Conservation (phyloP, 2,329 filamentous ascomycete species). For the Trichoderma oligosporum region DNA sequence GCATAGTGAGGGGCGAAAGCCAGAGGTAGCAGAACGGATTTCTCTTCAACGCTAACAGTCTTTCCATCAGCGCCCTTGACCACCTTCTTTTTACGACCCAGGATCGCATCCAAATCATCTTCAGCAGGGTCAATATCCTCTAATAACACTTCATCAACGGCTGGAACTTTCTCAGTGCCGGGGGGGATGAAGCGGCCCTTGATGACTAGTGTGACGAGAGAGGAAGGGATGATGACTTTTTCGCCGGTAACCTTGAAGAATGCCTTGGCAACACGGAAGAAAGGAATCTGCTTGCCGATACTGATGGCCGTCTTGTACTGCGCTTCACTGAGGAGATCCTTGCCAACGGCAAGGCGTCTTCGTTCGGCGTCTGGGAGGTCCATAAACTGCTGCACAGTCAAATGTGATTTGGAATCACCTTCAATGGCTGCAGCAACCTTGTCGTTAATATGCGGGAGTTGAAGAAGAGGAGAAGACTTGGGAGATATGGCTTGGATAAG, state of each 20-base stretch:
- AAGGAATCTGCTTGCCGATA: conserved; percentile 80
- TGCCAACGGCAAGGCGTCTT: conserved; percentile 65
- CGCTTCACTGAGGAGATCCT: conserved; percentile 65
- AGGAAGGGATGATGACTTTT: conserved; percentile 85
- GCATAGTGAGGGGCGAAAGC: conserved; percentile 87
- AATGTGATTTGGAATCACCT: conserved; percentile 68
- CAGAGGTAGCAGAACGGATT: conserved; percentile 73
- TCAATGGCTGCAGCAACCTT: conserved; percentile 64
- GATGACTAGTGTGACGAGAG: conserved; percentile 88
- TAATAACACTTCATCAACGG: conserved; percentile 72
- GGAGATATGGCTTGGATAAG: conserved; percentile 87
- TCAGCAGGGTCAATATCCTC: conserved; percentile 91
- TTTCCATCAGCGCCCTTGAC: conserved; percentile 60
- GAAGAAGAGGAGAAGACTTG: conserved; percentile 78
- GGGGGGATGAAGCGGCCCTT: conserved; percentile 93
- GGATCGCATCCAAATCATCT: conserved; percentile 81
- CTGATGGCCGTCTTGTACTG: conserved; percentile 73
- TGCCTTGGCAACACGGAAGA: conserved; percentile 79
- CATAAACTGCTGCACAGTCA: conserved; percentile 87
- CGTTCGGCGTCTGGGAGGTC: conserved; percentile 71
- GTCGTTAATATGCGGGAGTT: conserved; percentile 82
- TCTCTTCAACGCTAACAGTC: conserved; percentile 53
- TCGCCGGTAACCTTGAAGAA: conserved; percentile 99
- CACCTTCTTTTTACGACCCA: conserved; percentile 69
- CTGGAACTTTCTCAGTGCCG: conserved; percentile 69